A percentile compares a stretch with the other conserved stretches of the same genome.
phyloP scores from a whole-genome alignment of 2,329 filamentous ascomycete species.

The Fusarium anthophilum region DNA sequence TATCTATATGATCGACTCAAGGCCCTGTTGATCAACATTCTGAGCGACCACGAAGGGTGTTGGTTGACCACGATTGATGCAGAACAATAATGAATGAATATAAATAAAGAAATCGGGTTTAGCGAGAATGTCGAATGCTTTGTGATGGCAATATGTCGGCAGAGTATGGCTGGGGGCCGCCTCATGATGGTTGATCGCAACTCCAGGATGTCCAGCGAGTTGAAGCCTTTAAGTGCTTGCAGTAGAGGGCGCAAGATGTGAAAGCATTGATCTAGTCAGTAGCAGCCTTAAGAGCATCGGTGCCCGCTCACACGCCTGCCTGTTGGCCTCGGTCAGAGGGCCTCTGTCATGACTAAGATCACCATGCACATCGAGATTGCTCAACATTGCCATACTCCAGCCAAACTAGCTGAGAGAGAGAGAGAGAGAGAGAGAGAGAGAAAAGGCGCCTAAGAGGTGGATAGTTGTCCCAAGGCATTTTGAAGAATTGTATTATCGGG shows the following conservation, averaged over 20 bases:
- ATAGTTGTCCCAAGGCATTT: too few species aligned
- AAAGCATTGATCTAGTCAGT: background rate
- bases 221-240: background rate
- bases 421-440: too few species aligned
- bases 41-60: background rate
- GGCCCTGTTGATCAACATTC: background rate
- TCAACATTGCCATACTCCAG: background rate
- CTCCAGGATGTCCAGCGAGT: background rate
- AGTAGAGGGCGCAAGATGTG: rapidly evolving
- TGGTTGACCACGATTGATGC: background rate
- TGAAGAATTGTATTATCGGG: background rate
- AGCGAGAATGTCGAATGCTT: too few species aligned
- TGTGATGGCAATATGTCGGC: background rate
- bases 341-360: background rate
- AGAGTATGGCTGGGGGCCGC: background rate
- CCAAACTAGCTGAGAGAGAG: too few species aligned
- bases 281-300: background rate
- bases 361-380: background rate
- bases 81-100: too few species aligned
- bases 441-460: background rate
- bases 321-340: background rate
- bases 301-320: background rate
- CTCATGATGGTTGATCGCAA: background rate
- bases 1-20: background rate
- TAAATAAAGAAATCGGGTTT: background rate